Conservation (phyloP, 768 basidiomycete genomes). For the Crucibulum laeve region DNA sequence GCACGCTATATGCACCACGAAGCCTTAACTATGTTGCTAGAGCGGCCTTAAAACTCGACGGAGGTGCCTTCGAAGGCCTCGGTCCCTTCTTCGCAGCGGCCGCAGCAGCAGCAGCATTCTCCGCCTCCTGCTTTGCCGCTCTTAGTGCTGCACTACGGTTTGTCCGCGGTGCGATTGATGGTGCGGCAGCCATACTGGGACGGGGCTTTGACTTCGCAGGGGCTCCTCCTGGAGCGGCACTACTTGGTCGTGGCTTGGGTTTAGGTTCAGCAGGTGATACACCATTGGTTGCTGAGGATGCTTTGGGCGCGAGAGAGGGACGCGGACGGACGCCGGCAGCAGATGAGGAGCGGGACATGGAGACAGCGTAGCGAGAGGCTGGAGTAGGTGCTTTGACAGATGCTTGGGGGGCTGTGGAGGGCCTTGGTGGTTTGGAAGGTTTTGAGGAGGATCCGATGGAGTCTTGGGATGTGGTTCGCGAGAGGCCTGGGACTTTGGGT, state of each 20-base stretch:
- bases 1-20: neutral
- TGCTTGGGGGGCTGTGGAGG: conserved; percentile 28
- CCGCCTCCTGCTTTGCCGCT: conserved; percentile 61
- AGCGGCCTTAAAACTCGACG: conserved; percentile 37
- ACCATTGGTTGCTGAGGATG: conserved; percentile 2
- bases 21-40: conserved; percentile 6
- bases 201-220: conserved; percentile 25
- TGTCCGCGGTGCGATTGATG: conserved; percentile 61
- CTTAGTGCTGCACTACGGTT: conserved; percentile 75
- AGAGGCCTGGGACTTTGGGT: conserved; percentile 37
- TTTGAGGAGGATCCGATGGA: conserved; percentile 18
- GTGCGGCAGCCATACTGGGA: conserved; percentile 49
- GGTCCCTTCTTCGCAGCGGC: conserved; percentile 33
- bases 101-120: conserved; percentile 38
- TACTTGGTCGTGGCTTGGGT: conserved; percentile 51
- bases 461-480: conserved; percentile 38
- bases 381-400: conserved; percentile 10
- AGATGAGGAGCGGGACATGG: conserved; percentile 32
- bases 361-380: conserved; percentile 8
- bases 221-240: conserved; percentile 22
- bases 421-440: conserved; percentile 17
- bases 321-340: conserved; percentile 24
- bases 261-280: conserved; percentile 18
- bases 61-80: conserved; percentile 23
- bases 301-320: conserved; percentile 1